These are phyloP conservation scores for Fusarium nanum DNA, from an alignment of 2,329 filamentous ascomycete genomes.

Conservation along the genomic window DNA sequence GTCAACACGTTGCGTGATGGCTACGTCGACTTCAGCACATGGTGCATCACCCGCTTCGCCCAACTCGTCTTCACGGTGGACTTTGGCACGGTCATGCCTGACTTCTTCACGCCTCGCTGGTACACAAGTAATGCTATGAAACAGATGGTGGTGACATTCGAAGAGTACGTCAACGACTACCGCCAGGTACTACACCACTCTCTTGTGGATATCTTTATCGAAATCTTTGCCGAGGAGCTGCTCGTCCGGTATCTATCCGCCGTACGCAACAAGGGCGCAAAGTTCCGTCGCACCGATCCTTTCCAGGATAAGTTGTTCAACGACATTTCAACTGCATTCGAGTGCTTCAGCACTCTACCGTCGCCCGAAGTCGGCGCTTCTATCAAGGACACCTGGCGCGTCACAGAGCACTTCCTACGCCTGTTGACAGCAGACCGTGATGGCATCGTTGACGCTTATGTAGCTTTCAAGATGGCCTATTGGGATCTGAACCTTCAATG, in stretches of 20 bases:
- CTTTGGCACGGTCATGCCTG: constrained; percentile 83
- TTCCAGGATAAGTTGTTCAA: constrained; percentile 95
- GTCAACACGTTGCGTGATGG: constrained; percentile 83
- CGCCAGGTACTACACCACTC: constrained; percentile 84
- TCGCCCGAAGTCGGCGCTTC: constrained; percentile 75
- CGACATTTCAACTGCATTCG: constrained; percentile 90
- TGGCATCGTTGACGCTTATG: constrained; percentile 80
- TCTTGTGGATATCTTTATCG: constrained; percentile 89
- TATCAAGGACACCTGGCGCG: constrained; percentile 93
- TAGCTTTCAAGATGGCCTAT: constrained; percentile 84
- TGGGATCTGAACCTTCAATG: constrained; percentile 96
- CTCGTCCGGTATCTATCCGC: constrained; percentile 85
- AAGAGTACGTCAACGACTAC: constrained; percentile 94
- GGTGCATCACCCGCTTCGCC: constrained; percentile 90
- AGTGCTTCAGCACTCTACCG: constrained; percentile 81
- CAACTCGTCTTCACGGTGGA: constrained; percentile 90
- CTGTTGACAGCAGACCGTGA: constrained; percentile 82
- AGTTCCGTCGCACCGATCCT: constrained; percentile 86
- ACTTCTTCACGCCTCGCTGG: constrained; percentile 93
- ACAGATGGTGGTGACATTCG: constrained; percentile 92
- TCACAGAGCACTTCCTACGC: constrained; percentile 84
- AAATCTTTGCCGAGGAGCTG: constrained; percentile 92
- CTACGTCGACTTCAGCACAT: constrained; percentile 94
- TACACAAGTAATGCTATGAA: constrained; percentile 89
- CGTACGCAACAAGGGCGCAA: constrained; percentile 89